These are phyloP conservation scores for Ormosia semicastrata DNA, from an alignment of 306 rosid genomes.

Conservation along the genomic window DNA sequence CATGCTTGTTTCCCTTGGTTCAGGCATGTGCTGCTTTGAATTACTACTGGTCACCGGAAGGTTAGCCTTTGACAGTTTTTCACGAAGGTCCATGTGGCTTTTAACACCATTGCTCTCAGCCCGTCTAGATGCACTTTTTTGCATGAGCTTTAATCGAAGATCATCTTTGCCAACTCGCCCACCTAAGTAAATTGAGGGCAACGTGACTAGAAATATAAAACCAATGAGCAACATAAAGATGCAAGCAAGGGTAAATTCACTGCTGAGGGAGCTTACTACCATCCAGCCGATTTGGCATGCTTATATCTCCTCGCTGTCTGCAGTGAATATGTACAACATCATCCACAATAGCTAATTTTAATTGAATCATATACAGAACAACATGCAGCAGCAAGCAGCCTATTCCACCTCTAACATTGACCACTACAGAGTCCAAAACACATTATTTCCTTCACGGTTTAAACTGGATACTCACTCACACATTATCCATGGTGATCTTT, in stretches of 20 bases:
- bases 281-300: slow-evolving; percentile 42
- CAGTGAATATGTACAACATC: slow-evolving; percentile 29
- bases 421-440: neutral
- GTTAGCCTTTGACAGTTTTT: slow-evolving; percentile 71
- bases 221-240: slow-evolving; percentile 18
- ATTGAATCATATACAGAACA: neutral
- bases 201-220: slow-evolving; percentile 19
- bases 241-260: slow-evolving; percentile 26
- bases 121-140: slow-evolving; percentile 56
- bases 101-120: slow-evolving; percentile 45
- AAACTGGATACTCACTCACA: neutral
- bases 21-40: slow-evolving; percentile 40
- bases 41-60: slow-evolving; percentile 21
- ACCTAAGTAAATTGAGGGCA: slow-evolving; percentile 34
- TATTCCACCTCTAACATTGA: neutral
- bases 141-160: slow-evolving; percentile 86
- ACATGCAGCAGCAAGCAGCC: neutral
- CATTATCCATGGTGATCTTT: neutral
- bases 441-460: too few relatives aligned
- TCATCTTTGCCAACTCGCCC: slow-evolving; percentile 63
- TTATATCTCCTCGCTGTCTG: slow-evolving; percentile 70
- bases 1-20: slow-evolving; percentile 49
- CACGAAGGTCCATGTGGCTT: slow-evolving; percentile 76
- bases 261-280: slow-evolving; percentile 53
- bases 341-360: neutral